Base-by-base conservation (phyloP, 179 eudicot species). In the Pouteria campechiana region DNA sequence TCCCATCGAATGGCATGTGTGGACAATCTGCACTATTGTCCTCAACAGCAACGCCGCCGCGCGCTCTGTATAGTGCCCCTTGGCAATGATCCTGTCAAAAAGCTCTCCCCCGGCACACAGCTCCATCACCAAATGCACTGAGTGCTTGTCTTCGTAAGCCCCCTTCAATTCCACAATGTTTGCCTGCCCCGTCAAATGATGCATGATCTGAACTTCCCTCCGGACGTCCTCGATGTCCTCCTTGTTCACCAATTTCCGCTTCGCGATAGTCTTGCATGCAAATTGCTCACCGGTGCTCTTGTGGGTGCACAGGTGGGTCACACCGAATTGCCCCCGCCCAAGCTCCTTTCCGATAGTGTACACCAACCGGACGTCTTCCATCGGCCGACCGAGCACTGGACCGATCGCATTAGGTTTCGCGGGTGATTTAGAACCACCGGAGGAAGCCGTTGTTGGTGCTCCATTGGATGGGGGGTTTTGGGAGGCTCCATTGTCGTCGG, bases 91-190 rank as follows among this genome's bases (percentile, higher is more conserved):
- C 17, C 90, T 49, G 52, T 76, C 90, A 44, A 80, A 80, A 3
- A 80, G 74, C 68, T 80, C 90, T 13, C 90, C 90, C 2, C 90
- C 90, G 0, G 84, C 90, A 27, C 90, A 80, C 23, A 76, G 63
- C 65, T 80, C 90, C 90, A 76, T 80, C 0, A 80, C 67, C 63
- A 76, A 55, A 58, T 80, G 78, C 15, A 80, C 90, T 3, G 83
- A 76, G 22, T 74, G 81, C 55, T 76, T 80, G 36, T 80, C 84
- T 55, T 80, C 90, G 32, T 46, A 75, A 0, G 83, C 80, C 3
- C 89, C 89, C 44, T 70, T 79, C 6, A 79, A 73, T 46, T 79
- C 80, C 5, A 79, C 89, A 29, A 79, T 73, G 22, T 79, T 79
- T 2, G 71, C 68, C 20, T 79, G 89, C 0, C 83, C 89, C 0